Base-by-base conservation (phyloP, 2,329 filamentous ascomycete species). In the Cladosporium sp. region DNA sequence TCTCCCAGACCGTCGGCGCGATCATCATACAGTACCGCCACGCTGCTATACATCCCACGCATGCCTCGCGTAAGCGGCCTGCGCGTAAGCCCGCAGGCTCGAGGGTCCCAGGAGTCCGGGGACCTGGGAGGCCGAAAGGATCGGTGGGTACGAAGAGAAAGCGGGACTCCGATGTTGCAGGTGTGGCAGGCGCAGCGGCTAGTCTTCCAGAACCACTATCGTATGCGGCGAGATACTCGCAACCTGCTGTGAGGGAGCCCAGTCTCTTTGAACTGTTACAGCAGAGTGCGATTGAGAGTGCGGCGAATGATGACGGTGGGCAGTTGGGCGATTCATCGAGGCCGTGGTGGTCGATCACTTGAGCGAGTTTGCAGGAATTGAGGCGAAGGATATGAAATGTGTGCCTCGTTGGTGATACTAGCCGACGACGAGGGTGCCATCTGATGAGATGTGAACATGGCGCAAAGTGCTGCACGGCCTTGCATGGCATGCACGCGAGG, bases 21-120 rank as follows among this genome's bases (percentile, higher is more conserved):
- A 76, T 82, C 11, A 78, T 82, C 63, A 77, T 83, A 55, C 78
- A 79, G 70, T 83, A 83, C 71, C 78, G 78, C 68, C 81, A 83
- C 65, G 74, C 79, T 15, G 80, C 80, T 15, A 74, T 82, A 6
- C 81, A 83, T 70, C 77, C 80, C 68, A 82, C 79, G 21, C 80
- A 81, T 59, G 81, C 81, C 55, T 80, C 80, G 68, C 74, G 80
- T 26, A 80, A 78, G 28, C 76, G 78, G 2, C 75, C 77, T 12
- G 76, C 79, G 14, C 76, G 79, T 24, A 70, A 67, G 8, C 24
- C 49, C 21, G 47, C 60, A 14, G 38, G 21, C 7, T 34, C 49
- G 30, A 52, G 24, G 26, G 15, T 15, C 10, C 26, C 34, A 15
- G 41, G n/a, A 11, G 41, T 21, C 4, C 32, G 60, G 44, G 32